Percentiles rank a stretch among this genome's conserved stretches.
Evolutionary conservation across 768 basidiomycete genomes (phyloP).

Genomic region (Hemileccinum impolitum): DNA sequence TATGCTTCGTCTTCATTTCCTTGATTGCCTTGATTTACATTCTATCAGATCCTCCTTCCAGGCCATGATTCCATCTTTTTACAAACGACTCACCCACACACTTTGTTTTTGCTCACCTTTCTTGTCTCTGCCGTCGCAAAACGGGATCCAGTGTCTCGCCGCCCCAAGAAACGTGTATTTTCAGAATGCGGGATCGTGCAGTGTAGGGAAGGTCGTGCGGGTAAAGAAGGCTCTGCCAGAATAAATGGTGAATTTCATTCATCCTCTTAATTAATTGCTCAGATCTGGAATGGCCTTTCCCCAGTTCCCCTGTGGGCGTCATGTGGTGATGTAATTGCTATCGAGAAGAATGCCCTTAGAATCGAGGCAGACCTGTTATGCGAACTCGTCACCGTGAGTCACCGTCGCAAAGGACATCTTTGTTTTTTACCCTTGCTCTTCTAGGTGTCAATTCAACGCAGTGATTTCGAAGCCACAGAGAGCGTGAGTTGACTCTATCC

Average conservation of each 20-base stretch:
- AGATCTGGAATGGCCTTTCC: not conserved
- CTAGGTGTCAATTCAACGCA: constrained; percentile 64
- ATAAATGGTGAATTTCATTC: constrained; percentile 16
- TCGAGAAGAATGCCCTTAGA: constrained; percentile 49
- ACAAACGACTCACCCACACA: constrained; percentile 64
- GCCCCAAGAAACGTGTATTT: constrained; percentile 70
- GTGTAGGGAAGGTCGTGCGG: constrained; percentile 44
- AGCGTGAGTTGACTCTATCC: constrained; percentile 34
- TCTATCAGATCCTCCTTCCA: constrained; percentile 28
- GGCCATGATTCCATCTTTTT: constrained; percentile 46
- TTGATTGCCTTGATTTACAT: not conserved
- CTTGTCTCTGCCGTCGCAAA: constrained; percentile 65
- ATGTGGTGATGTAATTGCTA: constrained; percentile 43
- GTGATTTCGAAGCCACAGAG: constrained; percentile 64
- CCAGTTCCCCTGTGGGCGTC: constrained; percentile 58
- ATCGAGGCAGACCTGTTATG: constrained; percentile 71
- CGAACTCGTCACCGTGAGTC: constrained; percentile 61
- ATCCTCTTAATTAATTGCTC: not conserved
- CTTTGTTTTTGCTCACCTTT: constrained; percentile 62
- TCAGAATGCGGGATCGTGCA: constrained; percentile 54
- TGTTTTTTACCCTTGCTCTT: not conserved
- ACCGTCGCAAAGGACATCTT: not conserved
- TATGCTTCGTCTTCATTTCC: constrained; percentile 24
- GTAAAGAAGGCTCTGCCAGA: constrained; percentile 17
- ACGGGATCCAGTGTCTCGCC: constrained; percentile 69